phyloP scores from a whole-genome alignment of 768 basidiomycete species.

The Tylopilus rubrobrunneus region DNA sequence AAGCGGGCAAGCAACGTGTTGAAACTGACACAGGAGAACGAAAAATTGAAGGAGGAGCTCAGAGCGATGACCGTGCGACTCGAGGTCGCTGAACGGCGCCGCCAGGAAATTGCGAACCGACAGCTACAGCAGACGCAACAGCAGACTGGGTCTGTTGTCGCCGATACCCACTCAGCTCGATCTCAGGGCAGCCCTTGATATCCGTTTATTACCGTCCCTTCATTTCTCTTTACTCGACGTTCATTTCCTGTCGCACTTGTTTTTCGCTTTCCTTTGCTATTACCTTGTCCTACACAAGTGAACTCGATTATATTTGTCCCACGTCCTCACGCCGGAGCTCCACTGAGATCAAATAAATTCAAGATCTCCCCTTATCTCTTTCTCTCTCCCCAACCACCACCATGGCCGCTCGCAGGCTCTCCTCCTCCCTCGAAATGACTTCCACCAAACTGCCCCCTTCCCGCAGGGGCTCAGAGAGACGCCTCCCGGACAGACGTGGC shows the following conservation, averaged over 20 bases:
- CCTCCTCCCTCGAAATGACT: conserved; percentile 31
- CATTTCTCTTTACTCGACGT: conserved; percentile 18
- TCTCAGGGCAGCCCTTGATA: conserved; percentile 24
- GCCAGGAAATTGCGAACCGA: conserved; percentile 41
- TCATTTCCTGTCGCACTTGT: conserved; percentile 15
- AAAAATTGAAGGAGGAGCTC: conserved; percentile 72
- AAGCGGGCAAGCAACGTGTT: conserved; percentile 77
- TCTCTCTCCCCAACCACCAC: conserved; percentile 11
- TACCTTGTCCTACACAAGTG: neutral
- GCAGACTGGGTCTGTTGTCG: conserved; percentile 4
- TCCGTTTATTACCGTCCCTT: conserved; percentile 25
- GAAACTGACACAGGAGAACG: conserved; percentile 75
- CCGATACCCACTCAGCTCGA: conserved; percentile 13
- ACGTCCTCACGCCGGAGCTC: conserved; percentile 1
- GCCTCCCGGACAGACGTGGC: conserved; percentile 43
- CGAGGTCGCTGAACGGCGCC: conserved; percentile 68
- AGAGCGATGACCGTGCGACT: conserved; percentile 70
- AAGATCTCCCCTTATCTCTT: neutral
- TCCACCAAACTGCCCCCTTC: conserved; percentile 28
- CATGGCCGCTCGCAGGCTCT: conserved; percentile 23
- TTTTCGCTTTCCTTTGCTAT: conserved; percentile 9
- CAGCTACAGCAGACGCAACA: conserved; percentile 24
- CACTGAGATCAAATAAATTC: conserved; percentile 15
- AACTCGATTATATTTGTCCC: conserved; percentile 1
- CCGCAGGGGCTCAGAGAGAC: conserved; percentile 45